These are phyloP conservation scores for Botrytis elliptica DNA, from an alignment of 2,329 filamentous ascomycete genomes.

Conservation along the genomic window DNA sequence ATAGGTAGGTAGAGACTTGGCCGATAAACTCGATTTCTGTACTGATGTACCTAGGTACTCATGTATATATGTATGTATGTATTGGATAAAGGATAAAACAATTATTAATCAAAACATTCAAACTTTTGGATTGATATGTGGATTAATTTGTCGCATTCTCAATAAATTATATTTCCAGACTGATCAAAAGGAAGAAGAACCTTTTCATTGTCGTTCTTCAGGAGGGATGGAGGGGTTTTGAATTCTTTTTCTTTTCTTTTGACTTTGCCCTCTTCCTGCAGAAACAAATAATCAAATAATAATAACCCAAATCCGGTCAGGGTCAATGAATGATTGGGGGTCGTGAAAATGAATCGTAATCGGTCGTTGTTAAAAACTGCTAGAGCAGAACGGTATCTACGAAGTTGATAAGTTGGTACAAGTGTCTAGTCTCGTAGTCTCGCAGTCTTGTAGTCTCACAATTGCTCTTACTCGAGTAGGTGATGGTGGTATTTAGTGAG, in stretches of 20 bases:
- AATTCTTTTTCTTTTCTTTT: neutral
- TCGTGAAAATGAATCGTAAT: neutral
- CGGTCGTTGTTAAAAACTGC: neutral
- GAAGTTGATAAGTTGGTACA: neutral
- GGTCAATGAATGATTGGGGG: neutral
- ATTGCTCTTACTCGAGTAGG: neutral
- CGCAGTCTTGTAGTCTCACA: no score
- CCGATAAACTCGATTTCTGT: no score
- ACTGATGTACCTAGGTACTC: neutral
- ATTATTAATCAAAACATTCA: neutral
- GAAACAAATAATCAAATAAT: neutral
- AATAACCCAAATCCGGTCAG: neutral
- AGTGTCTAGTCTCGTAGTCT: neutral
- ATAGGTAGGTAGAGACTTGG: neutral
- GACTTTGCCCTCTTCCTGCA: constrained; percentile 11
- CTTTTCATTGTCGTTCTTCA: constrained; percentile 10
- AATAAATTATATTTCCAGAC: neutral
- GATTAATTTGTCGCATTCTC: constrained; percentile 19
- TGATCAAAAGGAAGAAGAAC: neutral
- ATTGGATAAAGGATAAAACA: neutral
- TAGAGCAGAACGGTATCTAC: neutral
- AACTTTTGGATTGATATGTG: neutral
- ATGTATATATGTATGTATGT: neutral
- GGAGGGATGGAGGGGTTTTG: constrained; percentile 11
- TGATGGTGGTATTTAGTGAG: neutral